A percentile compares a stretch with the other conserved stretches of the same genome.
phyloP scores from a whole-genome alignment of 768 basidiomycete species.

The Roridomyces roridus region DNA sequence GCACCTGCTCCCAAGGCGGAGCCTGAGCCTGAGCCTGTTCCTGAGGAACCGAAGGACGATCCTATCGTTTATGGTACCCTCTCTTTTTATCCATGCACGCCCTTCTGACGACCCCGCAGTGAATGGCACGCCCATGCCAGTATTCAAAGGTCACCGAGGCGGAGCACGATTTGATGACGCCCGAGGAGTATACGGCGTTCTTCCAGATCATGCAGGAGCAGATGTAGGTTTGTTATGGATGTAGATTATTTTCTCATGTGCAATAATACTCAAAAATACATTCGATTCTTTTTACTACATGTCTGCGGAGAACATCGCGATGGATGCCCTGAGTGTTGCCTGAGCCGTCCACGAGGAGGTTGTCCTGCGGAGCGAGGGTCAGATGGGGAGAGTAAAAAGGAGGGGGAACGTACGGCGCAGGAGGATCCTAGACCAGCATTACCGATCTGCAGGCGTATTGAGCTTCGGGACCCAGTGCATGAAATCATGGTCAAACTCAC shows the following conservation, averaged over 20 bases:
- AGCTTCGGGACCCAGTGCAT: background rate
- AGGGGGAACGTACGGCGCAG: constrained; percentile 8
- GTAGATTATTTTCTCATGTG: constrained; percentile 13
- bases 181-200: constrained; percentile 88
- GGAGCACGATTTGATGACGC: constrained; percentile 91
- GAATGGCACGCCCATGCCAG: constrained; percentile 71
- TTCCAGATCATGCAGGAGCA: constrained; percentile 68
- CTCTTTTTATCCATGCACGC: background rate
- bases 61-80: constrained; percentile 68
- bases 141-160: constrained; percentile 90
- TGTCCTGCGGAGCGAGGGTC: constrained; percentile 2
- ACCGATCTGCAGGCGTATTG: constrained; percentile 5
- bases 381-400: background rate
- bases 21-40: constrained; percentile 21
- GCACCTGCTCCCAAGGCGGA: constrained; percentile 29
- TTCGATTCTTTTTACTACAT: too few relatives aligned
- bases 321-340: constrained; percentile 18
- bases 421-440: constrained; percentile 18
- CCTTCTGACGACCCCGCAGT: constrained; percentile 50
- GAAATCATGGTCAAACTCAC: constrained; percentile 28
- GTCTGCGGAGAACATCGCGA: constrained; percentile 19
- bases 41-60: constrained; percentile 49
- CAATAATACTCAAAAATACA: constrained; percentile 6
- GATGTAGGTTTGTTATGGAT: constrained; percentile 13
- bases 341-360: constrained; percentile 12